These are phyloP conservation scores for Colletotrichum orbiculare DNA, from an alignment of 2,329 filamentous ascomycete species.

Conservation along the genomic window DNA sequence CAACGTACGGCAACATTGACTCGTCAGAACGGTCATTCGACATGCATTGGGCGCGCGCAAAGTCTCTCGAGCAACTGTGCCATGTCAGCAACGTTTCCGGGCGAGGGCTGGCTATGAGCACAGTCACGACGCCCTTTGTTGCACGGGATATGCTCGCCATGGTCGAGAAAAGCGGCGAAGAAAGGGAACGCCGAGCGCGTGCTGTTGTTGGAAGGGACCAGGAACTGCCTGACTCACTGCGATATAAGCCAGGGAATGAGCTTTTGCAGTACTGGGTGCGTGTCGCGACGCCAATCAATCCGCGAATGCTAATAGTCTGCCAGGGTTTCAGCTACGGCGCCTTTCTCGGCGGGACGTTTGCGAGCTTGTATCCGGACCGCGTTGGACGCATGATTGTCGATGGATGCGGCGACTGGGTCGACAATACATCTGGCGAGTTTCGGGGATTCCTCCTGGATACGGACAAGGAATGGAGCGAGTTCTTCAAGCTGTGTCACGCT, in stretches of 20 bases:
- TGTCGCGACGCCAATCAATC: background rate
- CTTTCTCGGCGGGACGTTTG: slow-evolving; percentile 48
- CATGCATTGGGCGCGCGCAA: background rate
- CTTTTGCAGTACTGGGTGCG: slow-evolving; percentile 19
- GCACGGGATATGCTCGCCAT: slow-evolving; percentile 58
- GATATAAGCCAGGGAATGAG: background rate
- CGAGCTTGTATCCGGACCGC: slow-evolving; percentile 48
- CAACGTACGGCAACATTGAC: background rate
- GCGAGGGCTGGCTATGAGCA: background rate
- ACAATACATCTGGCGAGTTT: slow-evolving; percentile 44
- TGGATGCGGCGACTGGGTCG: slow-evolving; percentile 49
- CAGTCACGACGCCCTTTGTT: slow-evolving; percentile 49
- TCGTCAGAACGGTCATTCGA: background rate
- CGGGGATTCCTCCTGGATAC: slow-evolving; percentile 9
- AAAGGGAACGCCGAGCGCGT: background rate
- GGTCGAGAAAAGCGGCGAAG: slow-evolving; percentile 52
- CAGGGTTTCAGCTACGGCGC: slow-evolving; percentile 61
- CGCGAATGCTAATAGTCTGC: slow-evolving; percentile 50
- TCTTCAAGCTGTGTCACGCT: slow-evolving; percentile 17
- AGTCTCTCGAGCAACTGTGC: slow-evolving; percentile 4
- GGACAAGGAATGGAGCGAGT: slow-evolving; percentile 10
- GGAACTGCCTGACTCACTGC: background rate
- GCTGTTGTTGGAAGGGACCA: background rate
- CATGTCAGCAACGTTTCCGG: background rate
- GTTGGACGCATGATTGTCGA: slow-evolving; percentile 56